Base-by-base conservation (phyloP, 164 flowering plant species). In the Amborella trichopoda region DNA sequence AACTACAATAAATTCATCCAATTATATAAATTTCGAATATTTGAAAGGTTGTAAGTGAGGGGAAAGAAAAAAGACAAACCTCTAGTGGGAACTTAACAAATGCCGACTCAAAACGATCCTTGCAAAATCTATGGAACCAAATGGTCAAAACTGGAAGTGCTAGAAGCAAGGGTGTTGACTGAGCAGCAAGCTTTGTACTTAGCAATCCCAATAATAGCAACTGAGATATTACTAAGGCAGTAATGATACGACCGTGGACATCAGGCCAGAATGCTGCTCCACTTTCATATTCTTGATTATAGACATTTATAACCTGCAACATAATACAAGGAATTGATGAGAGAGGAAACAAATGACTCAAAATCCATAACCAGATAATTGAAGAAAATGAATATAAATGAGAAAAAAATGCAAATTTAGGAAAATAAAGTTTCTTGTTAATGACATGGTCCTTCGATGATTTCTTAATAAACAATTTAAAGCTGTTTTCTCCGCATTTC, bases 181-280 rank as follows among this genome's bases (percentile, higher is more conserved):
- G 66, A n/a, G 79, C 63, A 22, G 82, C 78, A 23, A 33, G 39
- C 63, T 81, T 84, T 23, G 89, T 78, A 52, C 82, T 77, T 23
- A 84, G 40, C 54, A 84, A 63, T 38, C 94, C 89, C 76, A 84
- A 58, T 3, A 78, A 54, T 6, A 78, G 82, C 42, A 81, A 51
- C 49, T 84, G 94, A 8, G 86, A 84, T 43, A 84, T 72, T 8
- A 84, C 43, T 40, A 78, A 54, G 21, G 80, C 86, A 23, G 56
- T 11, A 37, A 84, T 55, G 19, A 84, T 67, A 23, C 89, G 86
- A 12, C 68, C 68, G 58, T 84, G 94, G 38, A 84, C 86, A 67
- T 76, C 84, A 18, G 94, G 94, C 94, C 94, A 84, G 64, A 81
- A 84, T 39, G 86, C 75, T 26, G 84, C 94, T 18, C 65, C 84